These are phyloP conservation scores for Macadamia integrifolia DNA, from an alignment of 164 flowering plant genomes.

Conservation along the genomic window DNA sequence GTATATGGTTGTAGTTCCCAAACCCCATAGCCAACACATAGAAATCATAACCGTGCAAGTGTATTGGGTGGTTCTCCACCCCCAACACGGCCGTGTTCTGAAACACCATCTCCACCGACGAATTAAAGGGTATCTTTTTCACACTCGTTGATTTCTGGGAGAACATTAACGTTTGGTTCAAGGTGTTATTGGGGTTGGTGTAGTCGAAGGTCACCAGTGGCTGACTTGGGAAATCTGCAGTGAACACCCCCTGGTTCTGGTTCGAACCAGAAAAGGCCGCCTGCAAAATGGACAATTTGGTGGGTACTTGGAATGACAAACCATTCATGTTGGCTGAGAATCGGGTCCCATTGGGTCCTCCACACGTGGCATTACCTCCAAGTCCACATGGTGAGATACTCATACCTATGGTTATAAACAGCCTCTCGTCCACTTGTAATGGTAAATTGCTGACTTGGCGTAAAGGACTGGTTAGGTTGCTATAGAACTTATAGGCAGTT, in stretches of 20 bases:
- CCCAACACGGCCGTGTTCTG: constrained; percentile 61
- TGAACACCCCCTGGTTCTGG: constrained; percentile 24
- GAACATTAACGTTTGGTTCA: constrained; percentile 7
- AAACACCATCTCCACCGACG: constrained; percentile 62
- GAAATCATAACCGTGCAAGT: constrained; percentile 67
- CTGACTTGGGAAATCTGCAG: constrained; percentile 46
- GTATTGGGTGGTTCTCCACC: constrained; percentile 67
- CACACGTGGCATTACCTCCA: constrained; percentile 21
- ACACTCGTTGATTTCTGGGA: constrained; percentile 40
- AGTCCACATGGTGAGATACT: constrained; percentile 27
- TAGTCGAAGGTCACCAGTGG: constrained; percentile 55
- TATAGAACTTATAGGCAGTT: constrained; percentile 49
- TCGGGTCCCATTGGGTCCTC: constrained; percentile 14
- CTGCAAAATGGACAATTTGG: constrained; percentile 40
- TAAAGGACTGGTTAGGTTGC: constrained; percentile 28
- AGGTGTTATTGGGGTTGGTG: constrained; percentile 27
- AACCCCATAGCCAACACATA: constrained; percentile 71
- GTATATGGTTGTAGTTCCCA: constrained; percentile 45
- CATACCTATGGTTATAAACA: constrained; percentile 64
- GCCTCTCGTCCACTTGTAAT: constrained; percentile 34
- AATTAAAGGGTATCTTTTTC: constrained; percentile 44
- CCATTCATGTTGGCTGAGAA: constrained; percentile 69
- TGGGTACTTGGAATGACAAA: constrained; percentile 41
- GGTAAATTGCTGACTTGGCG: constrained; percentile 38
- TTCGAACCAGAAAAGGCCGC: constrained; percentile 29